Conservation (phyloP, 202 grass and related monocot genomes). For the Setaria viridis region DNA sequence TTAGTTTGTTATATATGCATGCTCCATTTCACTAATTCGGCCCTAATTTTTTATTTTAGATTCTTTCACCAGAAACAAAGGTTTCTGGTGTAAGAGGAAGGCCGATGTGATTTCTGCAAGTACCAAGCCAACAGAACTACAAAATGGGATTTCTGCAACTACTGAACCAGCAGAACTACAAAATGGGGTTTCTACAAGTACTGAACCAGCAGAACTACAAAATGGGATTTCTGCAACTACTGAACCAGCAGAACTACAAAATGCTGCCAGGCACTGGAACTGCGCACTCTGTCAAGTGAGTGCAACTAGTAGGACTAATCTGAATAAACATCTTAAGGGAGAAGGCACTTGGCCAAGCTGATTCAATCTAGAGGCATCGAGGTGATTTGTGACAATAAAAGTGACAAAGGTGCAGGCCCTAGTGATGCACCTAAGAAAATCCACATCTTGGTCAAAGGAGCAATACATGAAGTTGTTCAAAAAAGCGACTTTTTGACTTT, state of each 20-base stretch:
- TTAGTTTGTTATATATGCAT: conserved; percentile 26
- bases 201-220: conserved; percentile 42
- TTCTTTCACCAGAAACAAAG: conserved; percentile 24
- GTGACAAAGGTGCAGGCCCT: conserved; percentile 11
- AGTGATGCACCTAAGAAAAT: conserved; percentile 38
- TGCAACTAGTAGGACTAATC: conserved; percentile 39
- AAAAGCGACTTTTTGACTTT: conserved; percentile 41
- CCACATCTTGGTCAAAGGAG: conserved; percentile 55
- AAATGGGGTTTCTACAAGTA: conserved; percentile 22
- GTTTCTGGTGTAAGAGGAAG: conserved; percentile 64
- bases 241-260: conserved; percentile 43
- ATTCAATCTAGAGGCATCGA: conserved; percentile 26
- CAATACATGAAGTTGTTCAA: conserved; percentile 60
- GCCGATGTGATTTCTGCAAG: conserved; percentile 19
- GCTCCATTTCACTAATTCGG: conserved; percentile 24
- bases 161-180: neutral
- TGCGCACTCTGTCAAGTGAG: conserved; percentile 70
- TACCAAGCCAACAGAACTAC: neutral
- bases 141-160: conserved; percentile 31
- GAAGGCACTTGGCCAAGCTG: conserved; percentile 57
- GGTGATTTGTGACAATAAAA: conserved; percentile 14
- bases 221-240: conserved; percentile 27
- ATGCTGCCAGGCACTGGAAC: conserved; percentile 48
- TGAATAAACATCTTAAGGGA: conserved; percentile 68
- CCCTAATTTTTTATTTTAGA: conserved; percentile 45